These are phyloP conservation scores for Reticulascus tulasneorum DNA, from an alignment of 2,329 filamentous ascomycete genomes.

Conservation along the genomic window DNA sequence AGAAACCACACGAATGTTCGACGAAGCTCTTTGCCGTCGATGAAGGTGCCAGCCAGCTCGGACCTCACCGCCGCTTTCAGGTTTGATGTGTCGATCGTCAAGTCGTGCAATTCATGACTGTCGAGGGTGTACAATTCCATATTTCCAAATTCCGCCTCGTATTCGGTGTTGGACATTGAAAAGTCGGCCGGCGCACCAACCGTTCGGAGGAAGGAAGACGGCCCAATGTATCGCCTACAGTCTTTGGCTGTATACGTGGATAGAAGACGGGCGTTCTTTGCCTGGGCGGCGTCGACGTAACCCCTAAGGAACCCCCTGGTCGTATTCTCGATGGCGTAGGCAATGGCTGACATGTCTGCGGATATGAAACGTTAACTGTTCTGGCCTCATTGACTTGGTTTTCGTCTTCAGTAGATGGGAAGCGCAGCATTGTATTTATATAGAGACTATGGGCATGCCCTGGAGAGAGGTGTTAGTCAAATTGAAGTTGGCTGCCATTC, in stretches of 20 bases:
- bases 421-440: too few species aligned
- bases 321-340: constrained; percentile 2
- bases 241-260: neutral
- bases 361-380: too few species aligned
- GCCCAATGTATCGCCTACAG: neutral
- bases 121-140: too few species aligned
- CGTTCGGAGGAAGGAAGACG: neutral
- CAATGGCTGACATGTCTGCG: too few species aligned
- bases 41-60: neutral
- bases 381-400: too few species aligned
- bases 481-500: too few species aligned
- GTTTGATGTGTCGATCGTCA: neutral
- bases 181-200: constrained; percentile 1
- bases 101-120: neutral
- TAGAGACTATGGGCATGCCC: too few species aligned
- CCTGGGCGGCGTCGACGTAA: neutral
- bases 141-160: neutral
- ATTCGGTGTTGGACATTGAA: neutral
- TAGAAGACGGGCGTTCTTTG: neutral
- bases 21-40: neutral
- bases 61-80: neutral
- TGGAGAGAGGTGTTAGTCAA: too few species aligned
- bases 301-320: neutral
- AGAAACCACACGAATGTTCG: constrained; percentile 3
- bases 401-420: too few species aligned